phyloP scores from a whole-genome alignment of 192 early-diverging fungal genomes.

The Coemansia sp. region DNA sequence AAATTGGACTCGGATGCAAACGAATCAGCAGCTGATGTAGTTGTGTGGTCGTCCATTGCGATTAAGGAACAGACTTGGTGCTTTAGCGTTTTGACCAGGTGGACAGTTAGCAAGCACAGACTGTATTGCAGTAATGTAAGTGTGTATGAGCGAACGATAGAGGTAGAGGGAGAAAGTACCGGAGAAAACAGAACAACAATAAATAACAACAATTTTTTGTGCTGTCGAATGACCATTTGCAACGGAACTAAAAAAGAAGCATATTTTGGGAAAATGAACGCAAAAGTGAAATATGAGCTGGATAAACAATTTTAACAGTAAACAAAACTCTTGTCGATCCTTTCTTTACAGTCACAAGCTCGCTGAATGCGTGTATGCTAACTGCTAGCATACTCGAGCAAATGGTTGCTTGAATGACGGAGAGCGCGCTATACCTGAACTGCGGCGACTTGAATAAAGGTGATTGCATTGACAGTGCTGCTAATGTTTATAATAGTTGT shows the following conservation, averaged over 20 bases:
- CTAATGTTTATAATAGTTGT: no score
- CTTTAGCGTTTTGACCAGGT: slow-evolving; percentile 8
- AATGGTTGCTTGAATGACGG: no score
- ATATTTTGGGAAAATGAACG: no score
- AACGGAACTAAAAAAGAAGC: not conserved
- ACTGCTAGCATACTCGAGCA: no score
- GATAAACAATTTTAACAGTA: no score
- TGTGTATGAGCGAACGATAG: slow-evolving; percentile 12
- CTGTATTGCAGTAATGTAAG: slow-evolving; percentile 1
- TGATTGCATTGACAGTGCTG: no score
- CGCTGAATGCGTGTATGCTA: no score
- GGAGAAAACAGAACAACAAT: slow-evolving; percentile 16
- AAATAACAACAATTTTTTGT: slow-evolving; percentile 24
- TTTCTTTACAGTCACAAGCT: no score
- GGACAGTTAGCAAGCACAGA: slow-evolving; percentile 13
- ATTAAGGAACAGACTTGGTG: slow-evolving; percentile 14
- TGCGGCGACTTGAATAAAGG: no score
- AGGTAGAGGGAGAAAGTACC: slow-evolving; percentile 20
- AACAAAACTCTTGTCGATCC: no score
- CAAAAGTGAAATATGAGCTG: no score
- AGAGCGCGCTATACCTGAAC: no score
- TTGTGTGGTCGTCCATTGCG: not conserved
- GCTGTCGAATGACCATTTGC: slow-evolving; percentile 18
- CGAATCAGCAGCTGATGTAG: not conserved
- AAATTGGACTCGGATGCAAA: slow-evolving; percentile 17